Evolutionary conservation across 768 basidiomycete genomes (phyloP).

Genomic region (Termitomyces sp.): DNA sequence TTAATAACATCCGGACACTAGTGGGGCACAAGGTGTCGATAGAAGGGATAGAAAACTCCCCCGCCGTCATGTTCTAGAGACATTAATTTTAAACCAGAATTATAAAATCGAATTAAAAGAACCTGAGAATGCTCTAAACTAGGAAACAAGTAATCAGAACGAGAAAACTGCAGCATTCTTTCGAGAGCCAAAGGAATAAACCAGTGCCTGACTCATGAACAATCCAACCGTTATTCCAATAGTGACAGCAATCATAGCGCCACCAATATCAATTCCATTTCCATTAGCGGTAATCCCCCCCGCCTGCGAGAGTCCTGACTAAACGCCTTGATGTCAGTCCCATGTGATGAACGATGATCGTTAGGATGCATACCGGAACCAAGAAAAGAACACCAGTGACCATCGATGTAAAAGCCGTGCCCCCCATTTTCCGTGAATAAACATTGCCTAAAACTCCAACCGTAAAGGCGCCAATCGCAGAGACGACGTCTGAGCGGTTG

Average conservation of each 20-base stretch:
- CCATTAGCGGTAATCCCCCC: constrained; percentile 83
- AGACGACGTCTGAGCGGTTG: constrained; percentile 80
- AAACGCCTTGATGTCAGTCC: constrained; percentile 5
- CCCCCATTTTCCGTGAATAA: constrained; percentile 79
- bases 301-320: constrained; percentile 85
- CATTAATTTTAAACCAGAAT: constrained; percentile 1
- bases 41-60: constrained; percentile 82
- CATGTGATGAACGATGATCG: neutral
- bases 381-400: constrained; percentile 85
- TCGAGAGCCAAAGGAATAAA: constrained; percentile 81
- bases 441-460: constrained; percentile 76
- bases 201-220: constrained; percentile 84
- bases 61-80: constrained; percentile 84
- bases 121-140: neutral
- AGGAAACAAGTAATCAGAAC: constrained; percentile 42
- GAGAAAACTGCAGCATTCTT: constrained; percentile 87
- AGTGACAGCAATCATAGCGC: constrained; percentile 86
- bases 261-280: constrained; percentile 79
- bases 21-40: constrained; percentile 97
- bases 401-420: constrained; percentile 89
- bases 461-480: constrained; percentile 82
- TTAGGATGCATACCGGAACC: constrained; percentile 63
- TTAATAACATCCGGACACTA: constrained; percentile 94
- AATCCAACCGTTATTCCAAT: constrained; percentile 89
- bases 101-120: constrained; percentile 5